Conservation (phyloP, 768 basidiomycete genomes). For the Suillus brevipes region DNA sequence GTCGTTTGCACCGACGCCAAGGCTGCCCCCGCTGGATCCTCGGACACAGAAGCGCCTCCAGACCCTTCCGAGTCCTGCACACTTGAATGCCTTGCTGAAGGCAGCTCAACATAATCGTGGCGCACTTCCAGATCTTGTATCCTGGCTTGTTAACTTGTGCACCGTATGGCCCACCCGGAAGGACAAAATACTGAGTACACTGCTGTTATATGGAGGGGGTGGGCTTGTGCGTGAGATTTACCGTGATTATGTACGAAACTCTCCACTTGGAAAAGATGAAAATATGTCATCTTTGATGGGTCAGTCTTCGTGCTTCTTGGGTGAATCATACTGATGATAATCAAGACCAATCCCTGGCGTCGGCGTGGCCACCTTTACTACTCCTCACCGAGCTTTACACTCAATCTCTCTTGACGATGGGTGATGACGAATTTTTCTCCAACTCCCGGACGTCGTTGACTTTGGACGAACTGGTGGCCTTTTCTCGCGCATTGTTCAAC, state of each 20-base stretch:
- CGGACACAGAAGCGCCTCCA: constrained; percentile 65
- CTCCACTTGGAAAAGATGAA: constrained; percentile 62
- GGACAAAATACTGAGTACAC: constrained; percentile 56
- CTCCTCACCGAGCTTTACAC: constrained; percentile 81
- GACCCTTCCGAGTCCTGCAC: constrained; percentile 51
- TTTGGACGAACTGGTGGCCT: constrained; percentile 75
- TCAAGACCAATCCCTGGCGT: constrained; percentile 45
- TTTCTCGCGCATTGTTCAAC: constrained; percentile 80
- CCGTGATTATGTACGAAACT: constrained; percentile 60
- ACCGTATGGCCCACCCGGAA: constrained; percentile 59
- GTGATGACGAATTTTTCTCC: constrained; percentile 96
- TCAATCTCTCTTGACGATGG: constrained; percentile 85
- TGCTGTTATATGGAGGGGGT: constrained; percentile 52
- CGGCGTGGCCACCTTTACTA: constrained; percentile 68
- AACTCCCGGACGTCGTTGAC: constrained; percentile 69
- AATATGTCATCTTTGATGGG: constrained; percentile 38
- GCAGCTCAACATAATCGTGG: constrained; percentile 40
- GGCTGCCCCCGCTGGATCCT: constrained; percentile 49
- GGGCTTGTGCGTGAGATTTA: constrained; percentile 77
- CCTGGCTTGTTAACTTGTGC: constrained; percentile 57
- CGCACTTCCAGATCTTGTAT: constrained; percentile 49
- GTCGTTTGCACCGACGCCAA: constrained; percentile 27
- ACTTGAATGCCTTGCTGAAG: constrained; percentile 56
- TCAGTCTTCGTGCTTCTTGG: constrained; percentile 25
- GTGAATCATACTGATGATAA: constrained; percentile 11